Base-by-base conservation (phyloP, 129 eudicot species). In the Flaveria brownii region DNA sequence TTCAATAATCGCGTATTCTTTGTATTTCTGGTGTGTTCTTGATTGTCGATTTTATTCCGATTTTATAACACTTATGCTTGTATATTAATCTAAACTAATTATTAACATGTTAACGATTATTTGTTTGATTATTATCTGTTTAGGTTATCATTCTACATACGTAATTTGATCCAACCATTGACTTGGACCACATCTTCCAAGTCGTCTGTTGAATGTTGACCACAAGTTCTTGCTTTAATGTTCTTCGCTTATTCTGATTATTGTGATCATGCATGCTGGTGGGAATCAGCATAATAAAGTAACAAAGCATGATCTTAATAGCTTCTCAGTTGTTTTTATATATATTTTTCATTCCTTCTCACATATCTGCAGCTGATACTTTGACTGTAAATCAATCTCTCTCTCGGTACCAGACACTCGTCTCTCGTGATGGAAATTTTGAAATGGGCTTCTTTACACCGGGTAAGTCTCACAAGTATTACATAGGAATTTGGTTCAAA, bases 401-500 rank as follows among this genome's bases (percentile, higher is more conserved):
- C 2, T 82, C 87, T 9, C 86, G 84, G 26, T 15, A 85, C 64
- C 80, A 65, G 41, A 85, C 86, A 8, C 77, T 86, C 14, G 25
- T 77, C 50, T 83, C 85, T 16, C 46, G 49, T 23, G 65, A 46
- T 45, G 80, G 65, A 20, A 74, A 26, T 45, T 86, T 86, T 28
- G 79, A 80, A 63, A 18, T 85, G 55, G 89, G 89, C 5, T 87
- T 87, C 74, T 87, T 84, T 80, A 55, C 77, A 6, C 78, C 68
- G 12, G 68, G 68, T 62, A 62, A 62, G 0, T 62, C 86, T 73
- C 18, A 79, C 66, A 83, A 78, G 45, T 83, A 75, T 71, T 88
- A 88, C 77, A 45, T 88, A 43, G 89, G 92, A 17, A 88, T 83
- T 17, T 83, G 89, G 92, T 83, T 83, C 50, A 75, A 83, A 1